phyloP scores from a whole-genome alignment of 1,284 basidiomycete species.

The Ustilago tritici region DNA sequence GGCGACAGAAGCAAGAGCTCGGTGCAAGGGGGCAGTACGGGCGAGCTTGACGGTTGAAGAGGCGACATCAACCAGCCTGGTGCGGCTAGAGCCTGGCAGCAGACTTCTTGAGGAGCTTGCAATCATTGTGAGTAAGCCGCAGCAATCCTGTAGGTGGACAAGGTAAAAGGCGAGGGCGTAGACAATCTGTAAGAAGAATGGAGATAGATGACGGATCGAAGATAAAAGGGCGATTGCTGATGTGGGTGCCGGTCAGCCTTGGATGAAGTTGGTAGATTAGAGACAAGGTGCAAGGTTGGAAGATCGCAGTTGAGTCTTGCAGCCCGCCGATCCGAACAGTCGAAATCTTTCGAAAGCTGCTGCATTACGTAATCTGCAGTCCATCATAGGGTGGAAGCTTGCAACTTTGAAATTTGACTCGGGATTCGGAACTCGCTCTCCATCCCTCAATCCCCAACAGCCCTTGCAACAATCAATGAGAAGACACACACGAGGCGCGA shows the following conservation, averaged over 20 bases:
- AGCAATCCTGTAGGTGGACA: background rate
- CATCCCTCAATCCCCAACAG: background rate
- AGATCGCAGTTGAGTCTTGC: constrained; percentile 3
- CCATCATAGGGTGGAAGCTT: background rate
- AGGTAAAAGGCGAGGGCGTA: background rate
- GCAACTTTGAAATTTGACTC: background rate
- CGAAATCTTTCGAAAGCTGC: constrained; percentile 10
- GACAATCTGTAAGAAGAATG: background rate
- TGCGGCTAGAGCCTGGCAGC: constrained; percentile 25
- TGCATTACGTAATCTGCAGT: constrained; percentile 40
- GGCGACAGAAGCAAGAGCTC: constrained; percentile 35
- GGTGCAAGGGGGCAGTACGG: constrained; percentile 14
- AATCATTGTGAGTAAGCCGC: constrained; percentile 6
- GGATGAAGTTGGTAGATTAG: constrained; percentile 4
- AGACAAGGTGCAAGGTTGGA: constrained; percentile 1
- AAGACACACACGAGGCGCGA: too few relatives aligned
- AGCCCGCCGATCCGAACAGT: constrained; percentile 9
- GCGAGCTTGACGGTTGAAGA: constrained; percentile 14
- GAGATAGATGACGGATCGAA: background rate
- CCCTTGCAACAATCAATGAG: background rate
- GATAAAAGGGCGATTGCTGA: background rate
- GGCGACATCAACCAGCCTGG: constrained; percentile 11
- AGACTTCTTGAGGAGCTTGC: constrained; percentile 34
- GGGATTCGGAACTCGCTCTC: constrained; percentile 1
- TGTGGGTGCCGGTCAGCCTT: background rate